Evolutionary conservation across 495 filamentous ascomycete genomes (phyloP).

Genomic region (Penicillium paradoxum): DNA sequence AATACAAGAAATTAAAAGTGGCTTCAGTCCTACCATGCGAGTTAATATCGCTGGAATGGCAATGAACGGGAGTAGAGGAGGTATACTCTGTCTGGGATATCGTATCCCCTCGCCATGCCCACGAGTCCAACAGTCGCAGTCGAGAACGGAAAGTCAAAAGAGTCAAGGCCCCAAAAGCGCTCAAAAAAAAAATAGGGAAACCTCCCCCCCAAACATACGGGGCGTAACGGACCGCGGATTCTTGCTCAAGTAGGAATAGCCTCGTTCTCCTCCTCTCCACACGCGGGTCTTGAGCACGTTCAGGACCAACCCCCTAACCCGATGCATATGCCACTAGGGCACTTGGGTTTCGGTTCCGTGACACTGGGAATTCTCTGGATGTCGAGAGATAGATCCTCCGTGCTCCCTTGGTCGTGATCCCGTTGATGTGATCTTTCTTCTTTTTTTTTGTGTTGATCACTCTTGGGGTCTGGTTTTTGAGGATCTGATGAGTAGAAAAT

Average conservation of each 20-base stretch:
- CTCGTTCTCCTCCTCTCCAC: background rate
- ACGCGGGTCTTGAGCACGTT: slow-evolving; percentile 2
- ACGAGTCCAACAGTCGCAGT: no score
- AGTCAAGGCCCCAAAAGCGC: no score
- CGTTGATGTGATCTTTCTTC: background rate
- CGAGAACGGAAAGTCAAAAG: no score
- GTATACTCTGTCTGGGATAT: no score
- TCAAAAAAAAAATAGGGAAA: background rate
- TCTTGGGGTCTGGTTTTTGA: background rate
- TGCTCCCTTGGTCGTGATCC: background rate
- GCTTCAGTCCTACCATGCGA: background rate
- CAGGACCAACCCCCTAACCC: slow-evolving; percentile 6
- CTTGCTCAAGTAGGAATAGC: background rate
- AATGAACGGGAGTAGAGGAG: no score
- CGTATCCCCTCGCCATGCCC: background rate
- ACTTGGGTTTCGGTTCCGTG: slow-evolving; percentile 14
- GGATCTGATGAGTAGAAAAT: background rate
- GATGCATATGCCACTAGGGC: background rate
- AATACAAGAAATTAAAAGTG: background rate
- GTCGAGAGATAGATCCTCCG: no score
- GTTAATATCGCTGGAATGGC: no score
- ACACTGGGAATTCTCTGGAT: slow-evolving; percentile 3
- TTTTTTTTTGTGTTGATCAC: background rate
- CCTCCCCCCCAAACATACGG: no score
- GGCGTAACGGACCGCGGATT: background rate